Evolutionary conservation across 495 filamentous ascomycete species (phyloP), one percentile per base, ranked within the genome.

Genomic region (Talaromyces stipitatus): DNA sequence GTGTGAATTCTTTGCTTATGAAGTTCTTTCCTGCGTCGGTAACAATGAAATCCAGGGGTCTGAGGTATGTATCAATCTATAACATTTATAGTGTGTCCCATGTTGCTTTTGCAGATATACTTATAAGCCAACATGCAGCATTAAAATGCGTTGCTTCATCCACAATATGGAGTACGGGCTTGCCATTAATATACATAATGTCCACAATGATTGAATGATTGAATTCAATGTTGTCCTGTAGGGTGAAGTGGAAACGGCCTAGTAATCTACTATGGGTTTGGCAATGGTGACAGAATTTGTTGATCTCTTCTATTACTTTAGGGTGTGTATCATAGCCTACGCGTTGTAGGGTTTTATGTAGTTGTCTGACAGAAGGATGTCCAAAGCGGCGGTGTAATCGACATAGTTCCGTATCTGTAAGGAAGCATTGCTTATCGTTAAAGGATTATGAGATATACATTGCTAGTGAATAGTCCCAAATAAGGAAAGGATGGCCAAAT

Each of bases 41-140:
- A 28, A 52, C 47, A 41, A 67, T 61, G 2, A 51, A 10, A 41
- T 67, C 59, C 0, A 54, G 64, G 0, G 60, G 63, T 4, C 67
- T 60, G 20, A 64, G 51, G 50, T 69, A 69, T 3, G 47, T 64
- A 45, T 69, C 51, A 22, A 69, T 66, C 67, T 54, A 69, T 45
- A 57, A 62, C 20, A 38, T 16, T 14, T 53, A 38, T 27, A 67
- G 48, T 10, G 28, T 58, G 22, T 69, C 60, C 59, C 38, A 69
- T 1, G 46, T 57, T 51, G 61, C 32, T 41, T 62, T 62, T 27
- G 57, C 52, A 14, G 16, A 3, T 30, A 51, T 51, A 51, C 10
- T 27, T n/a, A 14, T 2, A 10, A 51, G 48, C 48, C 20, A 51
- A 14, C 6, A 22, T 55, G 9, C 62, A 46, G 20, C 52, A 54